These are phyloP conservation scores for Warburgia ugandensis DNA, from an alignment of 164 flowering plant genomes.

Conservation along the genomic window DNA sequence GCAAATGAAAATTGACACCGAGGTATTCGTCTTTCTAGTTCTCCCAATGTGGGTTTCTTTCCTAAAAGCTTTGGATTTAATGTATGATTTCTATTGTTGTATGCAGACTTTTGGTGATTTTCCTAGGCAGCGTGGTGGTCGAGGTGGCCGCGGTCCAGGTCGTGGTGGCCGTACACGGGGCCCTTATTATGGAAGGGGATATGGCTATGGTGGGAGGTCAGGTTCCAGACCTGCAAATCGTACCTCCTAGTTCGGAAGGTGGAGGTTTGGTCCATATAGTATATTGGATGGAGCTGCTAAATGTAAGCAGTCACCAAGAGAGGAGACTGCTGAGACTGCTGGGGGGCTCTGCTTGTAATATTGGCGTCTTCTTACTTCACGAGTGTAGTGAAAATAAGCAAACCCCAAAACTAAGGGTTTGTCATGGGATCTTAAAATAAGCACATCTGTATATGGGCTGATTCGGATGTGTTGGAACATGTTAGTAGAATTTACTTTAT, in stretches of 20 bases:
- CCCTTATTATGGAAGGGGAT: constrained; percentile 50
- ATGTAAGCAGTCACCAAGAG: too few species aligned
- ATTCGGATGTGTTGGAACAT: background rate
- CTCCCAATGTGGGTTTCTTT: too few species aligned
- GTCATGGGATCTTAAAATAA: background rate
- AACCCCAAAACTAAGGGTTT: background rate
- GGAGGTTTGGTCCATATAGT: background rate
- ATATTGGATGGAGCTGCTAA: background rate
- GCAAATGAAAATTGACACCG: constrained; percentile 63
- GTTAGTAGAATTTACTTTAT: background rate
- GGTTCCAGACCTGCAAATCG: constrained; percentile 25
- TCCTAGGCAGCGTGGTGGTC: constrained; percentile 53
- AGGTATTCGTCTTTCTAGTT: constrained; percentile 31
- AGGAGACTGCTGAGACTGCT: constrained; percentile 4
- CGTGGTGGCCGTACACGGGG: constrained; percentile 58
- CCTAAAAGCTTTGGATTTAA: background rate
- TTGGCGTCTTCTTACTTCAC: background rate
- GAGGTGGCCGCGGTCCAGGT: constrained; percentile 64
- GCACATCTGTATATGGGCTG: background rate
- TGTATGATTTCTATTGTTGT: background rate
- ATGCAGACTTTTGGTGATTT: constrained; percentile 77
- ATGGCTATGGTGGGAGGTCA: constrained; percentile 62
- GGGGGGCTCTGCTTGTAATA: constrained; percentile 6
- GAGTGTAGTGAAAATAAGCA: constrained; percentile 2
- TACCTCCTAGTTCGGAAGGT: constrained; percentile 11